phyloP scores from a whole-genome alignment of 805 yeast species.

The Ogataea chonburiensis region DNA sequence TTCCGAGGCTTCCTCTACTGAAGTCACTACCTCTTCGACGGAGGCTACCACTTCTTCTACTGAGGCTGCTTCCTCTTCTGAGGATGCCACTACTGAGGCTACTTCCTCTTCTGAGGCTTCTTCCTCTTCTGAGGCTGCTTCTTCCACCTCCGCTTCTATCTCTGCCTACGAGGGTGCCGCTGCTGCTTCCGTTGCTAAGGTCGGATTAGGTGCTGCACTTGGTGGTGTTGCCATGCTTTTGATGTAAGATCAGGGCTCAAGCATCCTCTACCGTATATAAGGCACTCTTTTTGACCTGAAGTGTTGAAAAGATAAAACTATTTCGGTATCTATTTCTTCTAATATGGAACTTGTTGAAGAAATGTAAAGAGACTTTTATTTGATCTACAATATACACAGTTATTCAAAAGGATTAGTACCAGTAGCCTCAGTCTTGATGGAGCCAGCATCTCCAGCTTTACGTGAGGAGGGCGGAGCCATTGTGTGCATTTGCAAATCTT shows the following conservation, averaged over 20 bases:
- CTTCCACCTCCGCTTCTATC: neutral
- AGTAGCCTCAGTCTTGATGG: constrained; percentile 2
- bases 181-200: neutral
- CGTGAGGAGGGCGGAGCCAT: neutral
- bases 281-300: too few relatives aligned
- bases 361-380: too few relatives aligned
- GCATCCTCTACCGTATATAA: too few relatives aligned
- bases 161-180: constrained; percentile 2
- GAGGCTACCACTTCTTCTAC: constrained; percentile 1
- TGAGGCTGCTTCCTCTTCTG: neutral
- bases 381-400: too few relatives aligned
- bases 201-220: constrained; percentile 1
- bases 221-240: neutral
- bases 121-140: neutral
- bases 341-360: too few relatives aligned
- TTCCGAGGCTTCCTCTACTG: neutral
- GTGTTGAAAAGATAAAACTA: too few relatives aligned
- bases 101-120: neutral
- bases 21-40: neutral
- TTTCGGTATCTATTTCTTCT: too few relatives aligned
- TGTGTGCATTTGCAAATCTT: neutral
- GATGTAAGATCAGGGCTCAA: constrained; percentile 1
- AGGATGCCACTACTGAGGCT: neutral
- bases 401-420: constrained; percentile 1
- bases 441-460: neutral